Evolutionary conservation across 768 basidiomycete species (phyloP).

Genomic region (Cystobasidium onofrii): DNA sequence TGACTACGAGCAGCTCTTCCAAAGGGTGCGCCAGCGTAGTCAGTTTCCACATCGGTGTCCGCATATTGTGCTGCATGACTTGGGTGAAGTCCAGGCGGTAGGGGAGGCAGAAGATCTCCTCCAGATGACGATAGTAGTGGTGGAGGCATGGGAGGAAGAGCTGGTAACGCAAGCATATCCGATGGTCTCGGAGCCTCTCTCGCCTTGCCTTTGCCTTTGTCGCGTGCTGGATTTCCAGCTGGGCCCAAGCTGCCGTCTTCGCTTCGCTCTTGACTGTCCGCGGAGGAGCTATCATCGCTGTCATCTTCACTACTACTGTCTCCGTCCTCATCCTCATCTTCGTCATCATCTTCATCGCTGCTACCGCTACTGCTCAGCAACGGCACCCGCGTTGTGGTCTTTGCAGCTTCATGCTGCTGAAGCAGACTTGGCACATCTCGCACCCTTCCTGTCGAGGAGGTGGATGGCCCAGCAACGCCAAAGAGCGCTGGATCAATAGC

Average conservation of each 20-base stretch:
- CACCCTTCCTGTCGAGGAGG: background rate
- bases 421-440: background rate
- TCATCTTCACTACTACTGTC: slow-evolving; percentile 3
- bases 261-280: slow-evolving; percentile 26
- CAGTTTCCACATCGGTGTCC: slow-evolving; percentile 26
- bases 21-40: slow-evolving; percentile 18
- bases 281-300: background rate
- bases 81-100: background rate
- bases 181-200: background rate
- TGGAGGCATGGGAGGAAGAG: background rate
- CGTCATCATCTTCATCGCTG: slow-evolving; percentile 20
- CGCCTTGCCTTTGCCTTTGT: slow-evolving; percentile 45
- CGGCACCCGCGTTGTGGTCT: background rate
- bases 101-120: slow-evolving; percentile 1
- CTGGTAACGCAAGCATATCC: background rate
- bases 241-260: slow-evolving; percentile 32
- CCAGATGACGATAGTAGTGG: background rate
- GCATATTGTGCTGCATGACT: slow-evolving; percentile 1
- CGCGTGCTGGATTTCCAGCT: slow-evolving; percentile 46
- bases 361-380: slow-evolving; percentile 22
- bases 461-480: slow-evolving; percentile 14
- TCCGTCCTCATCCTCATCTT: slow-evolving; percentile 22
- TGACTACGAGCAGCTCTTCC: background rate
- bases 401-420: background rate
- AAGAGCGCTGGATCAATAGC: slow-evolving; percentile 40